A percentile compares a stretch with the other conserved stretches of the same genome.
Evolutionary conservation across 805 yeast genomes (phyloP).

Genomic region (Yarrowia divulgata): DNA sequence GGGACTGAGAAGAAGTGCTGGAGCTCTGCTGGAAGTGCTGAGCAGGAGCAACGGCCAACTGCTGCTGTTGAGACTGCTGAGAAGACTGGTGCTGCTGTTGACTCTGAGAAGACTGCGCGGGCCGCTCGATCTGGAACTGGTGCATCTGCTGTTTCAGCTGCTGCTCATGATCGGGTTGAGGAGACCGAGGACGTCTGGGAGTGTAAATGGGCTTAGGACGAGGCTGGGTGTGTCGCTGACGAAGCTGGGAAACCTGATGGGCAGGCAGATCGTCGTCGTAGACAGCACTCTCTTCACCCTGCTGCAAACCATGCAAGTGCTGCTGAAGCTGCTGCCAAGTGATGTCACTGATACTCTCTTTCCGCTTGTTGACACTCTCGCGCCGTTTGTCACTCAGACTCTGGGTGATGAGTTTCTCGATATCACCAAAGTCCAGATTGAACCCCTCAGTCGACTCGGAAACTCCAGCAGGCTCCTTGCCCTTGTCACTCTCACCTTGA

Average conservation of each 20-base stretch:
- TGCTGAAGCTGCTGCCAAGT: conserved; percentile 38
- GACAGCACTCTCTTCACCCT: conserved; percentile 33
- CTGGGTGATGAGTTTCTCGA: conserved; percentile 33
- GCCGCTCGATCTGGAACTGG: conserved; percentile 39
- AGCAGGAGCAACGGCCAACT: conserved; percentile 10
- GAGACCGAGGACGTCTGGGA: conserved; percentile 24
- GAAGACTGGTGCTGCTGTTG: conserved; percentile 9
- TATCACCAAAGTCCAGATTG: conserved; percentile 33
- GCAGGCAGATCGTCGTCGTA: conserved; percentile 22
- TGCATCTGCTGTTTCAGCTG: conserved; percentile 39
- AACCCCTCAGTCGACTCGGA: conserved; percentile 14
- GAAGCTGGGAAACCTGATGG: conserved; percentile 9
- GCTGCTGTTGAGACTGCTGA: conserved; percentile 14
- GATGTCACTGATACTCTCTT: conserved; percentile 35
- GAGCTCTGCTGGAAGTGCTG: conserved; percentile 25
- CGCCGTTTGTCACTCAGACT: conserved; percentile 29
- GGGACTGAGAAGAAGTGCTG: background rate
- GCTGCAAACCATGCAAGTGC: conserved; percentile 27
- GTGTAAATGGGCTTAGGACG: background rate
- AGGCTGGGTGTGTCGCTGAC: conserved; percentile 10
- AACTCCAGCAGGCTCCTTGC: conserved; percentile 23
- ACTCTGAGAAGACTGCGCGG: conserved; percentile 4
- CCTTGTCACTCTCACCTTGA: background rate
- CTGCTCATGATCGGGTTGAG: conserved; percentile 34
- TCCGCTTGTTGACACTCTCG: conserved; percentile 19